Evolutionary conservation across 805 yeast genomes (phyloP).

Genomic region (Komagataella mondaviorum): DNA sequence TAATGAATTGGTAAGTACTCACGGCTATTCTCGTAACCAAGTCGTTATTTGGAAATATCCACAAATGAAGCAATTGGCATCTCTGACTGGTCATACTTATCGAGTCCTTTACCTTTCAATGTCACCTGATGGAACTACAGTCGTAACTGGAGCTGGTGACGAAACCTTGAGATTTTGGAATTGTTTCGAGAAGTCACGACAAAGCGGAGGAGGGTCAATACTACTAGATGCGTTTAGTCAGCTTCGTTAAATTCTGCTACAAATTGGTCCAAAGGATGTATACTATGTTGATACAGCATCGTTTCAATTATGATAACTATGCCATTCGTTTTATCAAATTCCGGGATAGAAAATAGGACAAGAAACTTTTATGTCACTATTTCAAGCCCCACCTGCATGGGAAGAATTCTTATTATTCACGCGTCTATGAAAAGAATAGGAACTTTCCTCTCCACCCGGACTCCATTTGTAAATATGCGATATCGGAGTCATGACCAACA

Average conservation of each 20-base stretch:
- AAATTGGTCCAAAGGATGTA: background rate
- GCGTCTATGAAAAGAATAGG: background rate
- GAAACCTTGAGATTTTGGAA: slow-evolving; percentile 95
- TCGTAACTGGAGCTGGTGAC: slow-evolving; percentile 98
- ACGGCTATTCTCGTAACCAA: slow-evolving; percentile 86
- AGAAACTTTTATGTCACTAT: background rate
- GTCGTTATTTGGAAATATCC: slow-evolving; percentile 91
- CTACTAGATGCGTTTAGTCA: slow-evolving; percentile 66
- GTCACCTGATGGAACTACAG: slow-evolving; percentile 93
- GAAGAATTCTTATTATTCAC: background rate
- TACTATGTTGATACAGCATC: background rate
- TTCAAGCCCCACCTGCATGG: background rate
- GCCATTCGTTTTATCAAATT: background rate
- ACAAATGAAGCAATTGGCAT: slow-evolving; percentile 84
- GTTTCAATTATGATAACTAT: too few relatives aligned
- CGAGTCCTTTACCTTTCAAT: slow-evolving; percentile 80
- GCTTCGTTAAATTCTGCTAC: slow-evolving; percentile 28
- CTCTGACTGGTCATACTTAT: slow-evolving; percentile 87
- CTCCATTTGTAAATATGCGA: background rate
- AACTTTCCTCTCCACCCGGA: background rate
- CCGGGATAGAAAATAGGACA: background rate
- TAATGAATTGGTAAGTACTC: slow-evolving; percentile 87
- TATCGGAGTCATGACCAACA: background rate
- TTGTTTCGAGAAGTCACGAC: slow-evolving; percentile 64
- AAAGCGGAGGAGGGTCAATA: slow-evolving; percentile 47